Base-by-base conservation (phyloP, 495 filamentous ascomycete species). In the Penicillium macrosclerotiorum region DNA sequence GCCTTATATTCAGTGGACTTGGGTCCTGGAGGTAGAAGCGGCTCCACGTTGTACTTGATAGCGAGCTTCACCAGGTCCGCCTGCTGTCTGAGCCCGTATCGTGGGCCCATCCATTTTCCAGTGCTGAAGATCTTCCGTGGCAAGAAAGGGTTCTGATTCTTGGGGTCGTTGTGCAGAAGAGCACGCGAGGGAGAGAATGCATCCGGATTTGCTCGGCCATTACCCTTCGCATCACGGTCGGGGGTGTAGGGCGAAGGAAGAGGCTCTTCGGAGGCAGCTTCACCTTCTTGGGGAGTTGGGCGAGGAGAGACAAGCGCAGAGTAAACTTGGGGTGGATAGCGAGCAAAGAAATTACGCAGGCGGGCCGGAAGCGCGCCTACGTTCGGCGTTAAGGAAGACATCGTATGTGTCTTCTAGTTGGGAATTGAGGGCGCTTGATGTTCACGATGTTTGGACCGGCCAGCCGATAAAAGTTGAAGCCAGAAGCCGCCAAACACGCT, bases 61-160 rank as follows among this genome's bases (percentile, higher is more conserved):
- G 93, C 90, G 48, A 96, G 54, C 71, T 96, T 95, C 46, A 90
- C 87, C 23, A 98, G 75, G 45, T 96, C 92, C 6, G 91, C 92
- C 75, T 98, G 93, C 26, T 85, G 78, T 32, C 94, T 79, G 42
- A 95, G 75, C 3, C 88, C 91, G 72, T 82, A 90, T 43, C 82
- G 76, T 1, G 93, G 89, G 41, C 85, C 72, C 47, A 85, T 81
- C 90, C 90, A 96, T 60, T 75, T 78, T 7, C 83, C 83, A 1
- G 88, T 92, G 4, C 69, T 65, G 30, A 83, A 80, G 68, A 88
- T 81, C 65, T 85, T 85, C 39, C 72, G 74, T 1, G 84, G 75
- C 54, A 79, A 68, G 75, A 96, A 96, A 3, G 90, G 90, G 56
- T 93, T 93, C 20, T 70, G 77, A 26, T 52, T 23, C n/a, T 60